A percentile compares a stretch with the other conserved stretches of the same genome.
Evolutionary conservation across 2,329 filamentous ascomycete genomes (phyloP).

Genomic region (Orbilia blumenaviensis): DNA sequence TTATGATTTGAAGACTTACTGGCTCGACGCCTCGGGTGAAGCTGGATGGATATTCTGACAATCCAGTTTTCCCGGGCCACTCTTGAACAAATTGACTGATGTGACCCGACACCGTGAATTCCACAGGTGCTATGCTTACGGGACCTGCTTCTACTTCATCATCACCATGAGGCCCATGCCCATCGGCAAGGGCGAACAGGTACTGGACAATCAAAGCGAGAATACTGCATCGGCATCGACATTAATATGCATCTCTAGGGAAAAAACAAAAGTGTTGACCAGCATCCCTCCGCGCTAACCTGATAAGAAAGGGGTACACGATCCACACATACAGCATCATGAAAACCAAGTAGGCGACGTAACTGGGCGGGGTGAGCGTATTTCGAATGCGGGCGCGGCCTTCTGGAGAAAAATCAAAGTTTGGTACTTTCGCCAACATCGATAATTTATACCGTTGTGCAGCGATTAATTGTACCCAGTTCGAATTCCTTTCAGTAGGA

Average conservation of each 20-base stretch:
- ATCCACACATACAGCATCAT: constrained; percentile 51
- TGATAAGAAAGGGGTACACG: constrained; percentile 8
- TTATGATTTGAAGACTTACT: constrained; percentile 46
- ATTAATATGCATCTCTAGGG: not conserved
- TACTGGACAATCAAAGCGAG: constrained; percentile 33
- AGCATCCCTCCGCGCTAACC: constrained; percentile 5
- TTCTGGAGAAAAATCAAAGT: constrained; percentile 10
- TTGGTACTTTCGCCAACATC: constrained; percentile 22
- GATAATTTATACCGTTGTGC: not conserved
- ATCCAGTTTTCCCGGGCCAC: constrained; percentile 31
- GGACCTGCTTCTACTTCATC: not conserved
- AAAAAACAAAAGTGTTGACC: constrained; percentile 7
- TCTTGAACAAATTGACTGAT: constrained; percentile 26
- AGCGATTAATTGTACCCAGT: not conserved
- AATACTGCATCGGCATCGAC: constrained; percentile 7
- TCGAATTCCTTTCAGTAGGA: not conserved
- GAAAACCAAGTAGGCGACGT: constrained; percentile 39
- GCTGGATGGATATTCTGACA: constrained; percentile 65
- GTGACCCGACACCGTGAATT: constrained; percentile 4
- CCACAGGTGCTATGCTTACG: not conserved
- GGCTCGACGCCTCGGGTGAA: constrained; percentile 65
- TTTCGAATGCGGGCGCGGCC: constrained; percentile 15
- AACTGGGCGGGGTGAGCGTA: constrained; percentile 16
- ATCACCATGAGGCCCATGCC: constrained; percentile 1
- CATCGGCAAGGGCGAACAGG: constrained; percentile 21